Base-by-base conservation (phyloP, 805 yeast genomes). In the Candida sphagnicola region DNA sequence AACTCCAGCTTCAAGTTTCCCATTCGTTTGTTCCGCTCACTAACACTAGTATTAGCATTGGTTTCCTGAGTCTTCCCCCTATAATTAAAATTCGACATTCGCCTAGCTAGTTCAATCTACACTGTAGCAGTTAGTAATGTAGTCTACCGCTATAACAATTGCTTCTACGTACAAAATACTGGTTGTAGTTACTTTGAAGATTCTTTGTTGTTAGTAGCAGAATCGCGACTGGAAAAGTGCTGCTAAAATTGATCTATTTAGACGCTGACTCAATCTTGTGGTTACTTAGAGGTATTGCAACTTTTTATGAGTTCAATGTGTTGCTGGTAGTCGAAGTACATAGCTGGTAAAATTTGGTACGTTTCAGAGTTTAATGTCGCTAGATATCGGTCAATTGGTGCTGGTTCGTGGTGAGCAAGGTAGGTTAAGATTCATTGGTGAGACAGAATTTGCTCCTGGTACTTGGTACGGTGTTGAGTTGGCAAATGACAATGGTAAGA, bases 1-100 rank as follows among this genome's bases (percentile, higher is more conserved):
- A 89, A 69, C 50, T 87, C 95, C 31, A 68, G 70, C 49, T 76
- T 78, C 54, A 77, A 61, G 49, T 67, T 79, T n/a, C 65, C 62
- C 30, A 56, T 43, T 16, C 47, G 28, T 24, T 43, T 43, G 10
- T 42, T 32, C 25, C 43, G 34, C 35, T 45, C 39, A 24, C 28
- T 41, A 16, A 35, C 35, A 17, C 18, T 18, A 24, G 26, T 35
- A 24, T 17, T 19, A 19, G 30, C 17, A 11, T 28, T 19, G 25
- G 24, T n/a, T 12, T 28, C 29, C 16, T 26, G 28, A n/a, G 31
- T 13, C 35, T 33, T 33, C n/a, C 34, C 11, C 12, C 18, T 28
- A 14, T 28, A 35, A 25, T n/a, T 26, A n/a, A 4, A 28, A 12
- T 18, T 28, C 17, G 28, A n/a, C 35, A 33, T 33, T 14, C n/a